A percentile compares a stretch with the other conserved stretches of the same genome.
Conservation (phyloP, 257 asterid species). For the Solanum ossicruentum region DNA sequence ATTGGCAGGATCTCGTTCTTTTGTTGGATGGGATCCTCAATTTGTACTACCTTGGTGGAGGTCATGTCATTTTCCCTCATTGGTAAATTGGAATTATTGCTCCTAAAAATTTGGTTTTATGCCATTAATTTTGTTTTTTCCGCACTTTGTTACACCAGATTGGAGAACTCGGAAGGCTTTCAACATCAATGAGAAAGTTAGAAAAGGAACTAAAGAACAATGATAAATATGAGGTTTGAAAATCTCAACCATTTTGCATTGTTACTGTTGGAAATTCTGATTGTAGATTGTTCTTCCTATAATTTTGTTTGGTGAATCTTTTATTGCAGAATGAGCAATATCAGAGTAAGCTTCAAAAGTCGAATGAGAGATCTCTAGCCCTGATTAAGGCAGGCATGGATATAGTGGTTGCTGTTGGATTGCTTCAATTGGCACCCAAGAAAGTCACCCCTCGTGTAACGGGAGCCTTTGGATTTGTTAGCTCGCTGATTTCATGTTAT, state of each 20-base stretch:
- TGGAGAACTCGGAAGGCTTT: constrained; percentile 81
- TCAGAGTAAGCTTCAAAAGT: constrained; percentile 40
- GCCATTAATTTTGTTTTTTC: background rate
- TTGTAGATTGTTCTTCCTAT: background rate
- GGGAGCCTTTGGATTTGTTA: constrained; percentile 75
- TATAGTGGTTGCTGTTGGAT: constrained; percentile 81
- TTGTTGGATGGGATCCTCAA: constrained; percentile 79
- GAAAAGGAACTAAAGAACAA: constrained; percentile 64
- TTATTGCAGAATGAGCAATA: constrained; percentile 54
- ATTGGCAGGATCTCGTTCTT: constrained; percentile 76
- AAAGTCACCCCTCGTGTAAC: constrained; percentile 92
- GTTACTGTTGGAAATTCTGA: background rate
- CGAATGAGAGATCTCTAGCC: constrained; percentile 75
- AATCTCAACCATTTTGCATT: background rate
- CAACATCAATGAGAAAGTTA: constrained; percentile 56
- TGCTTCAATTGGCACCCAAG: constrained; percentile 90
- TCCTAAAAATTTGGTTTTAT: background rate
- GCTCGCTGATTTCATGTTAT: constrained; percentile 93
- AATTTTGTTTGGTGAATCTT: constrained; percentile 2
- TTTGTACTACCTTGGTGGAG: constrained; percentile 75
- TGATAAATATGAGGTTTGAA: constrained; percentile 51
- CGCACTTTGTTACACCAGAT: constrained; percentile 31
- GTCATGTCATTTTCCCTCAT: constrained; percentile 9
- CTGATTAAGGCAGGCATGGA: constrained; percentile 78
- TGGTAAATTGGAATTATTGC: background rate